phyloP scores from a whole-genome alignment of 805 yeast genomes.

The Limtongozyma cylindracea region DNA sequence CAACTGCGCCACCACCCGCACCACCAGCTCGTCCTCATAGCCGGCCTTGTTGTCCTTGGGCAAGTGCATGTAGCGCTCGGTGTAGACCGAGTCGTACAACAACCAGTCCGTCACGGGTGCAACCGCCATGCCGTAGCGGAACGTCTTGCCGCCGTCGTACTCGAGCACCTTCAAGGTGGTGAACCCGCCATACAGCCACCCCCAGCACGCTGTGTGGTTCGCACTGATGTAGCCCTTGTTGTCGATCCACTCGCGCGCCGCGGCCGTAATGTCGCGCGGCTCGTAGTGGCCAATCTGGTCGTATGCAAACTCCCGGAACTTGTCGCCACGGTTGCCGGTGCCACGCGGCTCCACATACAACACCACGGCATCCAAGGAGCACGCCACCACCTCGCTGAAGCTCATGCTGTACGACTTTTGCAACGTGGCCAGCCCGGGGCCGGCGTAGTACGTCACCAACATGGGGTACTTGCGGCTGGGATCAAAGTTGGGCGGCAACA shows the following conservation, averaged over 20 bases:
- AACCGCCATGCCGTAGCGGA: slow-evolving; percentile 57
- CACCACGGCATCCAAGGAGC: slow-evolving; percentile 32
- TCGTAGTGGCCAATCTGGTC: slow-evolving; percentile 50
- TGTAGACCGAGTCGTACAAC: slow-evolving; percentile 52
- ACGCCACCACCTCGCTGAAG: slow-evolving; percentile 32
- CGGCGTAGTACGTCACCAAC: slow-evolving; percentile 49
- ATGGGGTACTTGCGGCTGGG: slow-evolving; percentile 25
- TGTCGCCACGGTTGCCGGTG: slow-evolving; percentile 63
- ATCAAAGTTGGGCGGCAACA: slow-evolving; percentile 31
- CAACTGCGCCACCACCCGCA: slow-evolving; percentile 16
- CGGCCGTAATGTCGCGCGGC: slow-evolving; percentile 35
- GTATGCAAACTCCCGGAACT: slow-evolving; percentile 26
- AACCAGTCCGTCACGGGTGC: slow-evolving; percentile 74
- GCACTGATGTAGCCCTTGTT: slow-evolving; percentile 20
- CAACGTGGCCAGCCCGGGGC: slow-evolving; percentile 52
- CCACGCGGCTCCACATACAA: slow-evolving; percentile 61
- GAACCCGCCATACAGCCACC: slow-evolving; percentile 79
- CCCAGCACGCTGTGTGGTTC: slow-evolving; percentile 48
- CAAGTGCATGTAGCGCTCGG: slow-evolving; percentile 67
- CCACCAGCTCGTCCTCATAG: slow-evolving; percentile 17
- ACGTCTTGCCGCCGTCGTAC: slow-evolving; percentile 29
- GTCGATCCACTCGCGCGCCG: slow-evolving; percentile 22
- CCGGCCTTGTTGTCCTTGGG: slow-evolving; percentile 17
- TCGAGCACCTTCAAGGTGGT: slow-evolving; percentile 52
- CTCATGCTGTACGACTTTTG: slow-evolving; percentile 19